Evolutionary conservation across 2,329 filamentous ascomycete species (phyloP), one percentile per base, ranked within the genome.

Genomic region (Phialophora verrucosa): DNA sequence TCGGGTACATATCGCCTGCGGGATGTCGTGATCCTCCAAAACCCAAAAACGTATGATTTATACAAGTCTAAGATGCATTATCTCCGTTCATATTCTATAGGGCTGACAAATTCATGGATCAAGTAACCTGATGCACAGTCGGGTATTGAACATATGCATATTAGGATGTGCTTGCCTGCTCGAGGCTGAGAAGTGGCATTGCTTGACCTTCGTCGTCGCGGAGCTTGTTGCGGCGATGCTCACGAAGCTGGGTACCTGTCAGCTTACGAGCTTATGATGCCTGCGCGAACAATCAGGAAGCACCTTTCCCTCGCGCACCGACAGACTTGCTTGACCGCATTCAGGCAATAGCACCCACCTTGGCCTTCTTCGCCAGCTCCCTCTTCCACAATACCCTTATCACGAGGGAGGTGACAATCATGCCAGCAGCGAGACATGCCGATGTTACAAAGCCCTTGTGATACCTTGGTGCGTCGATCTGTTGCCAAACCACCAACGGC

Each of bases 401-500:
- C 0, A 76, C 76, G 0, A 81, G 73, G 0, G 83, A 80, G 42
- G 88, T 73, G 3, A 64, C 62, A 32, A 71, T 70, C 68, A 71
- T 68, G 10, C 35, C 65, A 23, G 64, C 63, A 56, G 32, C 35
- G 23, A 69, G 27, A 5, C 81, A 79, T 4, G 84, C 76, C 69
- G 83, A 82, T 0, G 86, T 88, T 10, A 86, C 81, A 59, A 84
- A 89, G 0, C 88, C 88, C 71, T 89, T 89, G 0, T 69, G 74
- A 44, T 90, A 90, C 51, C 78, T 69, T 0, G 88, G 88, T 0
- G 83, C 85, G 64, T 90, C 86, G 0, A 87, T 80, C 73, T 88
- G 85, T 76, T 87, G 84, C 88, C 88, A 90, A n/a, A 72, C 63
- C 7, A 72, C 49, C 32, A 72, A 50, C 6, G 89, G 89, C 50